These are phyloP conservation scores for Xanthoconium purpureum DNA, from an alignment of 768 basidiomycete species.

Conservation along the genomic window DNA sequence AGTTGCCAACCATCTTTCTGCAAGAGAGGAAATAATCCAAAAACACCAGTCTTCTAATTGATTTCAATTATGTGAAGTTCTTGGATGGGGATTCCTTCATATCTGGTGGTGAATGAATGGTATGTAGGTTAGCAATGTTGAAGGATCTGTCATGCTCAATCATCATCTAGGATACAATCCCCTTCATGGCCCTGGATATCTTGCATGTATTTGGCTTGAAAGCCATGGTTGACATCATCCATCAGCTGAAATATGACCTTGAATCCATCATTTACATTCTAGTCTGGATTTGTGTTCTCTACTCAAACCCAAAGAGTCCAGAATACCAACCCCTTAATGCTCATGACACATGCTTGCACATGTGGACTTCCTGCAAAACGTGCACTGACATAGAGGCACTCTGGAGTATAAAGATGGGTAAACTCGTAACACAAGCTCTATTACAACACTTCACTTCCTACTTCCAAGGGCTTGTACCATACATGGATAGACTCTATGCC, in stretches of 20 bases:
- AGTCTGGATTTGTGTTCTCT: slow-evolving; percentile 5
- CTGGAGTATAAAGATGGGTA: not conserved
- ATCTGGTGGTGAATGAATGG: not conserved
- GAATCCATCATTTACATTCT: slow-evolving; percentile 1
- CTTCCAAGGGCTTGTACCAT: not conserved
- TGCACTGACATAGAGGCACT: not conserved
- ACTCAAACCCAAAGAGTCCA: not conserved
- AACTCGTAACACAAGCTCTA: not conserved
- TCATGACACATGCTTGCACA: not conserved
- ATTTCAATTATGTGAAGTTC: slow-evolving; percentile 1
- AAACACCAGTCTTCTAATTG: not conserved
- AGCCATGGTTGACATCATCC: not conserved
- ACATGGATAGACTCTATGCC: not conserved
- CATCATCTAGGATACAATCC: not conserved
- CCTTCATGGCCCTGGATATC: not conserved
- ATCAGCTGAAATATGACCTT: not conserved
- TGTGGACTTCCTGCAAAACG: not conserved
- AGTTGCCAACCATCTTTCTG: not conserved
- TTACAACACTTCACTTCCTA: not conserved
- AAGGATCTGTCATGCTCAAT: not conserved
- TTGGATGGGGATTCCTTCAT: not conserved
- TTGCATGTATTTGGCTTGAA: not conserved
- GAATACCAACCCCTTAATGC: not conserved
- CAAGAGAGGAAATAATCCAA: not conserved
- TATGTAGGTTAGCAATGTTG: not conserved